Evolutionary conservation across 495 filamentous ascomycete genomes (phyloP).

Genomic region (Daldinia grandis): DNA sequence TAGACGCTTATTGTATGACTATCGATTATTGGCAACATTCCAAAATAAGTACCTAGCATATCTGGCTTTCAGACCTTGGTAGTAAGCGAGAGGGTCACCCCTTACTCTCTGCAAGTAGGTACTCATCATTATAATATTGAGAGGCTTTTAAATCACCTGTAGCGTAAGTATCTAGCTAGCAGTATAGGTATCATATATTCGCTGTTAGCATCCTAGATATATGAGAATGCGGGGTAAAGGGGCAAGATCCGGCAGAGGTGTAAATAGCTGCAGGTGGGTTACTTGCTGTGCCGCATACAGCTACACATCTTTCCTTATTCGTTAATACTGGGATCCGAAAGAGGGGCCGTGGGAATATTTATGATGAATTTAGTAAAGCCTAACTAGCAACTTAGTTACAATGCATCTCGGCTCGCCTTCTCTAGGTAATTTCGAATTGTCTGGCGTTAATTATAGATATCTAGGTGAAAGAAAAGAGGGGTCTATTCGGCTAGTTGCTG

Average conservation of each 20-base stretch:
- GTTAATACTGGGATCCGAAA: background rate
- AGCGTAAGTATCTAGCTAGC: background rate
- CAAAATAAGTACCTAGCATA: background rate
- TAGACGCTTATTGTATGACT: background rate
- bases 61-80: background rate
- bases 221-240: conserved; percentile 37
- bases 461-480: background rate
- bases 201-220: background rate
- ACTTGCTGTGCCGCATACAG: conserved; percentile 12
- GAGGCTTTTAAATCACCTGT: background rate
- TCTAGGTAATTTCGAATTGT: background rate
- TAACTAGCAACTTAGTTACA: background rate
- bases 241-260: conserved; percentile 33
- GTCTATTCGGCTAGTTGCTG: background rate
- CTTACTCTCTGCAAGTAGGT: background rate
- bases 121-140: background rate
- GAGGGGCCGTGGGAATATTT: background rate
- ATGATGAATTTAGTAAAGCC: background rate
- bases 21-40: background rate
- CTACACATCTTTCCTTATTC: background rate
- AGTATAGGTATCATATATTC: background rate
- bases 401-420: background rate
- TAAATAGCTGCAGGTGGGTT: conserved; percentile 11
- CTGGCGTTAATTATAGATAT: background rate
- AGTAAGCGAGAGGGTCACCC: background rate